Conservation (phyloP, 768 basidiomycete genomes). For the Chlorophyllum brunneum region DNA sequence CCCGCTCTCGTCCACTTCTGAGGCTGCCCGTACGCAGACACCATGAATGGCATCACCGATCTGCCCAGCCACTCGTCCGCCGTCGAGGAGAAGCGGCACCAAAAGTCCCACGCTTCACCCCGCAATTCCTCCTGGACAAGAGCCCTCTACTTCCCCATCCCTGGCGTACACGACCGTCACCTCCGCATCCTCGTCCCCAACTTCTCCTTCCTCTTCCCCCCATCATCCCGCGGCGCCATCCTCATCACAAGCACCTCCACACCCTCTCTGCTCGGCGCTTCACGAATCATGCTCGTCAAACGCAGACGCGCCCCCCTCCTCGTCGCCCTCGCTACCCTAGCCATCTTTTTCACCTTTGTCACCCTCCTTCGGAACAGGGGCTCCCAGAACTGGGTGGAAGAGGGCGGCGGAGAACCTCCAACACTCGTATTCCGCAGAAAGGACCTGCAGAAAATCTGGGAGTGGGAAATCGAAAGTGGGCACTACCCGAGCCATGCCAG, state of each 20-base stretch:
- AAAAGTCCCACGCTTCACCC: conserved; percentile 27
- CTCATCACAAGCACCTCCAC: background rate
- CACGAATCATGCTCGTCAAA: conserved; percentile 35
- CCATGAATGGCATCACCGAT: conserved; percentile 20
- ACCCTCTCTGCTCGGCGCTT: background rate
- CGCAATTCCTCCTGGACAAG: conserved; percentile 41
- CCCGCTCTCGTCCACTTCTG: background rate
- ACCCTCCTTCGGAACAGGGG: conserved; percentile 5
- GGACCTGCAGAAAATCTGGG: conserved; percentile 84
- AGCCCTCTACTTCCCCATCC: conserved; percentile 54
- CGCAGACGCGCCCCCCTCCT: conserved; percentile 54
- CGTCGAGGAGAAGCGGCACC: conserved; percentile 36
- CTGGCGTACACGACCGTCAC: conserved; percentile 52
- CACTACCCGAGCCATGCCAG: conserved; percentile 76
- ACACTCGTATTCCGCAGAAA: conserved; percentile 68
- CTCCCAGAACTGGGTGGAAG: conserved; percentile 28
- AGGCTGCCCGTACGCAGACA: background rate
- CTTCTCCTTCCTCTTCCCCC: conserved; percentile 39
- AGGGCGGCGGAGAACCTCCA: conserved; percentile 40
- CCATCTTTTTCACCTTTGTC: conserved; percentile 45
- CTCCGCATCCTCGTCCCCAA: conserved; percentile 59
- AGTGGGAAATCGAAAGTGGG: conserved; percentile 88
- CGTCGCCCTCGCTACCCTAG: conserved; percentile 46
- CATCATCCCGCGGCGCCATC: conserved; percentile 6
- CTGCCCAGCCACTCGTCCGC: conserved; percentile 42